Conservation (phyloP, 2,329 filamentous ascomycete species). For the Nothophaeocryptopus gaeumannii region DNA sequence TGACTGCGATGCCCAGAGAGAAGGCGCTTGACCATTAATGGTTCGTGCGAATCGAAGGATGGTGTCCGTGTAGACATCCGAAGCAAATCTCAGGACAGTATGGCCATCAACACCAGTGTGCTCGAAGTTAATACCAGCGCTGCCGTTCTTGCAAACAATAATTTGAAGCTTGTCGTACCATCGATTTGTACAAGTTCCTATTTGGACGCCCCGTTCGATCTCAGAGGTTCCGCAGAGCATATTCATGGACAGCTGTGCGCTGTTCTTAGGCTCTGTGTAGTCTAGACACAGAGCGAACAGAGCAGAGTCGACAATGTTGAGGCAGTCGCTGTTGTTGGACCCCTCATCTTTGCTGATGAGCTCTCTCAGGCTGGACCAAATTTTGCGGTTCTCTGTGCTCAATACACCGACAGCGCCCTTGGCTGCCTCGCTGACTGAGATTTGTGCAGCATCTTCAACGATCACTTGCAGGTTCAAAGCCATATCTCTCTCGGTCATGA, state of each 20-base stretch:
- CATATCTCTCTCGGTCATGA: slow-evolving; percentile 95
- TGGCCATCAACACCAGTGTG: slow-evolving; percentile 97
- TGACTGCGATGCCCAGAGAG: slow-evolving; percentile 83
- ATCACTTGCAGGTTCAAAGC: slow-evolving; percentile 89
- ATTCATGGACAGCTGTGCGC: slow-evolving; percentile 87
- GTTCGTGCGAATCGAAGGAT: slow-evolving; percentile 92
- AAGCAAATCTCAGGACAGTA: slow-evolving; percentile 92
- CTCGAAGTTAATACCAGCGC: slow-evolving; percentile 98
- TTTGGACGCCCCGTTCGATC: slow-evolving; percentile 88
- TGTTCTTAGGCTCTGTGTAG: slow-evolving; percentile 79
- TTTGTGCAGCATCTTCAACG: slow-evolving; percentile 83
- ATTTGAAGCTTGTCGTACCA: slow-evolving; percentile 99
- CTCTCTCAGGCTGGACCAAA: slow-evolving; percentile 89
- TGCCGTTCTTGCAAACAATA: slow-evolving; percentile 98
- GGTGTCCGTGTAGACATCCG: slow-evolving; percentile 94
- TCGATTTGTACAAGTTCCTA: slow-evolving; percentile 94
- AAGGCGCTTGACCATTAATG: slow-evolving; percentile 91
- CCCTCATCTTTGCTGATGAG: slow-evolving; percentile 79
- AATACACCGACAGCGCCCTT: slow-evolving; percentile 90
- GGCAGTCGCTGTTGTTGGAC: slow-evolving; percentile 92
- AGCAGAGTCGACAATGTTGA: slow-evolving; percentile 93
- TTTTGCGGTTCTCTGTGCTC: slow-evolving; percentile 93
- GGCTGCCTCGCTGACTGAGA: slow-evolving; percentile 89
- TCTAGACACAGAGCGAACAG: slow-evolving; percentile 91
- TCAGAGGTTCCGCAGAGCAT: slow-evolving; percentile 97